Conservation (phyloP, 768 basidiomycete species). For the Lanmaoa pseudosensibilis region DNA sequence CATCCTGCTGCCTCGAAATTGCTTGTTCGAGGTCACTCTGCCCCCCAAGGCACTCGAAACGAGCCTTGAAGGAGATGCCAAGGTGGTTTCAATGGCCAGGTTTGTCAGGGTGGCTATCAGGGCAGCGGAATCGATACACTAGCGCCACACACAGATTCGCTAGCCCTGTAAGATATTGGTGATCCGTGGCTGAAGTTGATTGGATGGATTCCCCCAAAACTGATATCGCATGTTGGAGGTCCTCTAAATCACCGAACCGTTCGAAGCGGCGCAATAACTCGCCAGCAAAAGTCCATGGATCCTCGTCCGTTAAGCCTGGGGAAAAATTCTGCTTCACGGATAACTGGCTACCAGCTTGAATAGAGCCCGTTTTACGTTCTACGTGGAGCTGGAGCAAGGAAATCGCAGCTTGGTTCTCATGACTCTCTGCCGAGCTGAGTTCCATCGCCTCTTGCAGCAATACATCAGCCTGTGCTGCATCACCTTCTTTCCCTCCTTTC, state of each 20-base stretch:
- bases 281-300: neutral
- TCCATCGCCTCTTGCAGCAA: neutral
- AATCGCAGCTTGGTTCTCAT: too few relatives aligned
- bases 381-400: too few relatives aligned
- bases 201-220: neutral
- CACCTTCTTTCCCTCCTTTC: neutral
- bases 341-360: too few relatives aligned
- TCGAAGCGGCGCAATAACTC: neutral
- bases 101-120: too few relatives aligned
- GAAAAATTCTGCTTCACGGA: neutral
- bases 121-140: neutral
- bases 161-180: neutral
- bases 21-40: too few relatives aligned
- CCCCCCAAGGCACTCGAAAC: too few relatives aligned
- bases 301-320: too few relatives aligned
- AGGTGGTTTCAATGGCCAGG: too few relatives aligned
- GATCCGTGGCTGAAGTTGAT: too few relatives aligned
- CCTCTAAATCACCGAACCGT: neutral
- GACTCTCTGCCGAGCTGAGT: neutral
- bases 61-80: too few relatives aligned
- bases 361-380: neutral
- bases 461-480: neutral
- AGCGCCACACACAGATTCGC: neutral
- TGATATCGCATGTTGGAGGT: neutral
- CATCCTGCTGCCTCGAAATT: too few relatives aligned